Evolutionary conservation across 2,329 filamentous ascomycete genomes (phyloP).

Genomic region (Venturia effusa): DNA sequence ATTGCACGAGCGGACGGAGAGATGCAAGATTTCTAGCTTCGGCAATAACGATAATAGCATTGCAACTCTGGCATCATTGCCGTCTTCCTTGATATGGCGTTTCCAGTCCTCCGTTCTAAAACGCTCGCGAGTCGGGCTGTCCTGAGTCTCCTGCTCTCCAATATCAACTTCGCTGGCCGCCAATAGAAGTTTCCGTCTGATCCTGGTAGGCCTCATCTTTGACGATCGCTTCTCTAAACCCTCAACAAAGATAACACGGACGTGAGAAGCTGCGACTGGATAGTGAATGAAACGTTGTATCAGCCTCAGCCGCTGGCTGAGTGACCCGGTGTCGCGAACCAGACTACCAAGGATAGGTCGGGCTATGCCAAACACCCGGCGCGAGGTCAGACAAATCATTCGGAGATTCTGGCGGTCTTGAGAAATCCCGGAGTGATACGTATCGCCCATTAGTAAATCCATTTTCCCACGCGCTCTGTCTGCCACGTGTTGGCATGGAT

Average conservation of each 20-base stretch:
- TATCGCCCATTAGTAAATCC: neutral
- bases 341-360: neutral
- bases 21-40: neutral
- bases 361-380: neutral
- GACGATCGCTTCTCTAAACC: neutral
- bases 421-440: neutral
- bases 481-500: neutral
- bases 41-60: neutral
- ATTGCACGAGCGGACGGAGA: neutral
- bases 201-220: neutral
- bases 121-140: neutral
- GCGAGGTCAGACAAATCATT: neutral
- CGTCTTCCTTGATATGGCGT: neutral
- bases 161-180: neutral
- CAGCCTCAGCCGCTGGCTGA: neutral
- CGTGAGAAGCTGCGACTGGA: neutral
- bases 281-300: neutral
- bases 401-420: neutral
- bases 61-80: neutral
- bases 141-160: neutral
- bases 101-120: neutral
- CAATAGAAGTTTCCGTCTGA: neutral
- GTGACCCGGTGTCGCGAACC: neutral
- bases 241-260: neutral
- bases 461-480: neutral